A percentile compares a stretch with the other conserved stretches of the same genome.
These are phyloP conservation scores for Chionographis japonica DNA, from an alignment of 106 monocot genomes.

Conservation along the genomic window DNA sequence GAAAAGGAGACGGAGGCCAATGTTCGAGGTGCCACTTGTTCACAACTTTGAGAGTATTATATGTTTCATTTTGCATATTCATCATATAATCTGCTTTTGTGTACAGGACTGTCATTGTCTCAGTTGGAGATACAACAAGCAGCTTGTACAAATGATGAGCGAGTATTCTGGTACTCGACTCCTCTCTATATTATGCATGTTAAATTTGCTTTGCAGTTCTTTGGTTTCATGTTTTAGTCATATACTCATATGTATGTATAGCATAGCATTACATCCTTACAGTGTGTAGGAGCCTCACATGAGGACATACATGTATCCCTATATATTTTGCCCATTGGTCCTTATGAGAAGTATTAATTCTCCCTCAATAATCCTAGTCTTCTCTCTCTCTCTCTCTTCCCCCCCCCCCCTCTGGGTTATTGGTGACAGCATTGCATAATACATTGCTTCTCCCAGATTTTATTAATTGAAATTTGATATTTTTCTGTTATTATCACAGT, in stretches of 20 bases:
- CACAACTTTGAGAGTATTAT: background rate
- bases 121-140: conserved; percentile 30
- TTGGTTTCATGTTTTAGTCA: background rate
- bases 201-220: background rate
- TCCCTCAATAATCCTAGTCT: no score
- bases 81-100: background rate
- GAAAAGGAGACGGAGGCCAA: conserved; percentile 45
- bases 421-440: no score
- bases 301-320: no score
- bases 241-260: no score
- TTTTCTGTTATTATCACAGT: conserved; percentile 27
- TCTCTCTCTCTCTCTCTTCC: no score
- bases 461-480: background rate
- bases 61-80: background rate
- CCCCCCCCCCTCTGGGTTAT: no score
- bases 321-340: no score
- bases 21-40: conserved; percentile 33
- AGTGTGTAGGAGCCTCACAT: no score
- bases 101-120: conserved; percentile 22
- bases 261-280: no score
- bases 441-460: background rate
- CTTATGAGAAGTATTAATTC: no score
- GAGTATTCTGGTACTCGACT: conserved; percentile 54
- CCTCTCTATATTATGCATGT: background rate
- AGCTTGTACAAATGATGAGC: conserved; percentile 43